These are phyloP conservation scores for Nicotiana paniculata DNA, from an alignment of 257 asterid species.

Conservation along the genomic window DNA sequence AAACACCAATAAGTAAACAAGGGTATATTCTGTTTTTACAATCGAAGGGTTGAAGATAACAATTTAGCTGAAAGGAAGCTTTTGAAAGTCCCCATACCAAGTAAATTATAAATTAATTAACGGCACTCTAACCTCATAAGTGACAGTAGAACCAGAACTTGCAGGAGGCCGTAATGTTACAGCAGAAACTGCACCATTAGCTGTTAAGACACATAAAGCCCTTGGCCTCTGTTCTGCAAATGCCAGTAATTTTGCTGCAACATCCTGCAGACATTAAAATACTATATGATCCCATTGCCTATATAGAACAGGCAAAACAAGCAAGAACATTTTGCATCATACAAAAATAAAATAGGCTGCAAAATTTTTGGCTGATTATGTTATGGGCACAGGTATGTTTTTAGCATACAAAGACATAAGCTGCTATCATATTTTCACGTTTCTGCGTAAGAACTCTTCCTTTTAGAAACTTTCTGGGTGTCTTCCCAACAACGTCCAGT, in stretches of 20 bases:
- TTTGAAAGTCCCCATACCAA: not conserved
- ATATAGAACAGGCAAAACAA: not conserved
- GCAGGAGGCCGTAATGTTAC: conserved; percentile 74
- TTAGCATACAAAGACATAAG: not conserved
- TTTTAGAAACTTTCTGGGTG: not conserved
- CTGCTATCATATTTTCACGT: not conserved
- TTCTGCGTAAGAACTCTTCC: not conserved
- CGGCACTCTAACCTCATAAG: conserved; percentile 61
- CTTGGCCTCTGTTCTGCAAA: conserved; percentile 93
- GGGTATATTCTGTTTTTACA: not conserved
- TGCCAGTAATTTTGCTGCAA: conserved; percentile 74
- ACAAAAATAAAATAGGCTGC: not conserved
- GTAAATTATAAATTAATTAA: not conserved
- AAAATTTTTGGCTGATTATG: not conserved
- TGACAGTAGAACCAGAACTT: conserved; percentile 51
- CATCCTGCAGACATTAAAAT: conserved; percentile 44
- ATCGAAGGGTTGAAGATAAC: not conserved
- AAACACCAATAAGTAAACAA: not conserved
- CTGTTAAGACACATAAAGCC: conserved; percentile 86
- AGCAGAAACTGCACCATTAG: conserved; percentile 75
- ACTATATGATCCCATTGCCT: not conserved
- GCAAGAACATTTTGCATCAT: not conserved
- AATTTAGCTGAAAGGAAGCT: not conserved
- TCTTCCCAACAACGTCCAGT: not conserved
- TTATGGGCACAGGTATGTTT: not conserved